phyloP scores from a whole-genome alignment of 331 rosid genomes.

The Erythrophleum ivorense region DNA sequence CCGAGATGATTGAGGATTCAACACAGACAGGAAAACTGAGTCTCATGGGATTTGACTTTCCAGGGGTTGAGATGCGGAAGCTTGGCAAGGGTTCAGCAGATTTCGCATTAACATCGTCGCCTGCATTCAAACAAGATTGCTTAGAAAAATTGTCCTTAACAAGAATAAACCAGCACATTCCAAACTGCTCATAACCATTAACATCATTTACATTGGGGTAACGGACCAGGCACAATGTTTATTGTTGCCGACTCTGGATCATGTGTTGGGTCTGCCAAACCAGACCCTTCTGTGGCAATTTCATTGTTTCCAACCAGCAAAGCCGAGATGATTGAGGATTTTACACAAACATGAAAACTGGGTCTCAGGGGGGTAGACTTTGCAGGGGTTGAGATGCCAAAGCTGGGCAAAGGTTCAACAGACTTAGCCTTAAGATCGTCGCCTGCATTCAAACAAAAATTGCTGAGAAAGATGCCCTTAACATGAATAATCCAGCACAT shows the following conservation, averaged over 20 bases:
- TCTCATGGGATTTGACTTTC: neutral
- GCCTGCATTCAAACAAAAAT: conserved; percentile 6
- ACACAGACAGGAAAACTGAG: neutral
- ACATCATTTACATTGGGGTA: neutral
- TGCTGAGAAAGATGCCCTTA: neutral
- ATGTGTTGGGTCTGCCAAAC: neutral
- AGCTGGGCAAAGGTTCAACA: neutral
- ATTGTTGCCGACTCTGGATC: neutral
- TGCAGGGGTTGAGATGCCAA: neutral
- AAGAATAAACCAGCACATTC: neutral
- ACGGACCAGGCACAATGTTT: neutral
- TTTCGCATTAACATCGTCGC: neutral
- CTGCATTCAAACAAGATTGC: conserved; percentile 2
- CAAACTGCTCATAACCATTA: neutral
- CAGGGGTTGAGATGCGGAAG: neutral
- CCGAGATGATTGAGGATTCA: neutral
- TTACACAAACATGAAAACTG: neutral
- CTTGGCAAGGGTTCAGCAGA: neutral
- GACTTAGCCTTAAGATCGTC: neutral
- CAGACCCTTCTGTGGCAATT: neutral
- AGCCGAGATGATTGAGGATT: neutral
- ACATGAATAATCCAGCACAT: neutral
- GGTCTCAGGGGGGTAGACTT: neutral
- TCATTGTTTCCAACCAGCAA: neutral
- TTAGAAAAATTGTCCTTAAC: neutral